phyloP scores from a whole-genome alignment of 2,329 filamentous ascomycete genomes.

The Apiospora marii region DNA sequence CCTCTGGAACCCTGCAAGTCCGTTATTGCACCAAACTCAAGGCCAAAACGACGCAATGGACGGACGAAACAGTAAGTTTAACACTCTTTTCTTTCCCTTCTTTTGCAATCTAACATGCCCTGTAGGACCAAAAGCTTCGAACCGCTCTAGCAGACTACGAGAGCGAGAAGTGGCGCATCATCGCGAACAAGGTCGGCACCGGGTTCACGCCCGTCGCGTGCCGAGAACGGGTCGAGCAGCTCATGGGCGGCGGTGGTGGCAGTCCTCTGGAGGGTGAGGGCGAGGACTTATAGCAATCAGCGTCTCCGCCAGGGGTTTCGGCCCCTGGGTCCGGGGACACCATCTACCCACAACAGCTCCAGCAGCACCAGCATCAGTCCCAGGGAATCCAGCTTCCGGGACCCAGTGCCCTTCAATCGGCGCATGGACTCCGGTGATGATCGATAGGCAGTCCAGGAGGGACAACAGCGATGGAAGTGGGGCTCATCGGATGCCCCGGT shows the following conservation, averaged over 20 bases:
- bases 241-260: constrained; percentile 53
- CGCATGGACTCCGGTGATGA: constrained; percentile 6
- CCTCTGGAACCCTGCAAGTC: constrained; percentile 89
- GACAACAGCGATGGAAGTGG: background rate
- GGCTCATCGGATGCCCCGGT: background rate
- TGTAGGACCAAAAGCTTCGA: constrained; percentile 78
- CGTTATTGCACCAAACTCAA: constrained; percentile 95
- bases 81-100: background rate
- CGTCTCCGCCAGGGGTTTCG: constrained; percentile 58
- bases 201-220: constrained; percentile 90
- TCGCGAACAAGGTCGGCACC: constrained; percentile 88
- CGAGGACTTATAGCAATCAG: constrained; percentile 61
- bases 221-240: constrained; percentile 77
- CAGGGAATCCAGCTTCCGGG: background rate
- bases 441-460: background rate
- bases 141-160: constrained; percentile 84
- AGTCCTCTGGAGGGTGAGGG: constrained; percentile 41
- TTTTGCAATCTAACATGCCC: constrained; percentile 28
- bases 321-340: constrained; percentile 57
- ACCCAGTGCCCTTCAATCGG: constrained; percentile 1
- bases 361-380: constrained; percentile 25
- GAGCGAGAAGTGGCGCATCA: constrained; percentile 91
- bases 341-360: constrained; percentile 52
- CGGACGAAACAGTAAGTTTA: constrained; percentile 82
- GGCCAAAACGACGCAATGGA: constrained; percentile 93